Base-by-base conservation (phyloP, 305 asterid genomes). In the Fraxinus velutina region DNA sequence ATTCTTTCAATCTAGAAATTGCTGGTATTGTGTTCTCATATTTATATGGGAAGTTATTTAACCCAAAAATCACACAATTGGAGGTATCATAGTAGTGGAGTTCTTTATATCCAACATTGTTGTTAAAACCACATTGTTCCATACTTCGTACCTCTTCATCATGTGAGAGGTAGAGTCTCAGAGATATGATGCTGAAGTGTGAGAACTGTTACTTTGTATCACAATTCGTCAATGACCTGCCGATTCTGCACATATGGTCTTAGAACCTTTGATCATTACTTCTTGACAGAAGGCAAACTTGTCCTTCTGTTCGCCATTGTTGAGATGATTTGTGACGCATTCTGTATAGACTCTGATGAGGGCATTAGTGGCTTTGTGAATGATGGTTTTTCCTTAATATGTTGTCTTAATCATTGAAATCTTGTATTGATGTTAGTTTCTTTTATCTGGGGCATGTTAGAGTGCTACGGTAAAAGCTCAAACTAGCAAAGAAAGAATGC, bases 161-260 rank as follows among this genome's bases (percentile, higher is more conserved):
- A 55, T 32, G 73, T 52, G 47, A 32, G 80, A 77, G 80, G 32
- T 76, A 50, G 50, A 30, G n/a, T 70, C 24, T 70, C 75, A 70
- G 75, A 70, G 75, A 70, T 13, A 13, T 13, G 44, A 32, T 1
- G 44, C 44, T 70, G 75, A 70, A 70, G 12, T 70, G 75, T 29
- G 36, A 66, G 75, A 70, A 70, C 44, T 70, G 10, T 66, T 64
- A 12, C 17, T 29, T 32, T 30, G 39, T 29, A 15, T 70, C 75
- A 70, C 44, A 70, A 70, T 70, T 70, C 75, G 15, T 15, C n/a
- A 70, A 30, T 30, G 39, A 15, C 75, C 22, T 15, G 36, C 15
- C 2, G 2, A 8, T 24, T 29, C 44, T 29, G n/a, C 42, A 5
- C 9, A 13, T 15, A 30, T 13, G 75, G 22, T 32, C 42, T 70